Conservation (phyloP, 768 basidiomycete species). For the Mycena kentingensis region DNA sequence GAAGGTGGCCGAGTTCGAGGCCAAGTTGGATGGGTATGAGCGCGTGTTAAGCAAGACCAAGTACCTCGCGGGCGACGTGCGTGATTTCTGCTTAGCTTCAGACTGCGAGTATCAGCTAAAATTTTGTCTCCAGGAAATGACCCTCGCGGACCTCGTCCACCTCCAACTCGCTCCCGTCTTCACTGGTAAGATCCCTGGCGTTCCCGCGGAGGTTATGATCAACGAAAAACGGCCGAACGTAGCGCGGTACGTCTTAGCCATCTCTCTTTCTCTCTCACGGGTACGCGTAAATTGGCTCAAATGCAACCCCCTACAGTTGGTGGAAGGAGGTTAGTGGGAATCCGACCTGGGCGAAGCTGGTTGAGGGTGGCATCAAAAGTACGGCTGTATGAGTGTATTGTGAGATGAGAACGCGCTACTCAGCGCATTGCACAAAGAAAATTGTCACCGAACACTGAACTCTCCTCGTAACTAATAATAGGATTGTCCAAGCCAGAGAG, state of each 20-base stretch:
- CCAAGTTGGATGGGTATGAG: conserved; percentile 46
- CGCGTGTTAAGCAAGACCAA: conserved; percentile 41
- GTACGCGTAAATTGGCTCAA: neutral
- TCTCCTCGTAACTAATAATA: too few relatives aligned
- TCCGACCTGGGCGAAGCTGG: neutral
- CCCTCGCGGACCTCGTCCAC: conserved; percentile 52
- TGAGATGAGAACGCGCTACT: too few relatives aligned
- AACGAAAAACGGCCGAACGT: neutral
- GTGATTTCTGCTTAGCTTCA: too few relatives aligned
- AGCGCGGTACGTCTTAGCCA: neutral
- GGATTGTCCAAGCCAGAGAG: too few relatives aligned
- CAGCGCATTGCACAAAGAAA: too few relatives aligned
- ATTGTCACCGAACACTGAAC: too few relatives aligned
- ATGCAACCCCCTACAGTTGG: too few relatives aligned
- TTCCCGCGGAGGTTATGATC: neutral
- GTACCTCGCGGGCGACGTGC: conserved; percentile 44
- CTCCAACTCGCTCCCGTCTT: conserved; percentile 24
- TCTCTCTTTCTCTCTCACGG: neutral
- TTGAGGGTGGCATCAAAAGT: neutral
- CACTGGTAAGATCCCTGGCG: neutral
- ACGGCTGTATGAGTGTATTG: too few relatives aligned
- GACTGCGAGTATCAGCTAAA: too few relatives aligned
- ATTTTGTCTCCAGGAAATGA: conserved; percentile 32
- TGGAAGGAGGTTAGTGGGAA: neutral
- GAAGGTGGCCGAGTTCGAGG: too few relatives aligned